A percentile compares a stretch with the other conserved stretches of the same genome.
phyloP scores from a whole-genome alignment of 805 yeast species.

The Wickerhamiella vanderwaltii region DNA sequence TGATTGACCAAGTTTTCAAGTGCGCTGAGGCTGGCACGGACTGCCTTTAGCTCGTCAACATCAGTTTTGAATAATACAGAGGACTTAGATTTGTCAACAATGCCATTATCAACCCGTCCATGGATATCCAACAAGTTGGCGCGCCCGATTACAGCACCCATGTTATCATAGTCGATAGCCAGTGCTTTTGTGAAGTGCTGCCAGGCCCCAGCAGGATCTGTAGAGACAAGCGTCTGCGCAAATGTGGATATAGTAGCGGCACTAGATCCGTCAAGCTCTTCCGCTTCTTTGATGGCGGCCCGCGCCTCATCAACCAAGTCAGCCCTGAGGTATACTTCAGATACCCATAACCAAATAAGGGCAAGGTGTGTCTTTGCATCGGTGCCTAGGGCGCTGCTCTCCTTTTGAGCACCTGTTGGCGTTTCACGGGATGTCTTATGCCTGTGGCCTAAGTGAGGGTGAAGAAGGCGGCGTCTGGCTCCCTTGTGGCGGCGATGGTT shows the following conservation, averaged over 20 bases:
- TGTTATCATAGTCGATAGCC: conserved; percentile 14
- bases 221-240: conserved; percentile 10
- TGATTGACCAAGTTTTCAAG: conserved; percentile 18
- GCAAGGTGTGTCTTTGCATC: conserved; percentile 7
- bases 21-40: conserved; percentile 9
- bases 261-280: conserved; percentile 35
- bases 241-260: conserved; percentile 29
- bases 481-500: not conserved
- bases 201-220: conserved; percentile 15
- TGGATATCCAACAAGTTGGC: conserved; percentile 11
- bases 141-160: conserved; percentile 18
- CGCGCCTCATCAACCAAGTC: conserved; percentile 49
- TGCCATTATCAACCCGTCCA: not conserved
- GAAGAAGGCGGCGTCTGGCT: not conserved
- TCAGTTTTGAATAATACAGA: conserved; percentile 6
- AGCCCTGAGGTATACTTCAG: conserved; percentile 48
- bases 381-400: not conserved
- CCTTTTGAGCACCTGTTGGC: not conserved
- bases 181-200: conserved; percentile 15
- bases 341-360: conserved; percentile 61
- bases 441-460: not conserved
- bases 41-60: conserved; percentile 7
- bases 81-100: not conserved
- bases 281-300: conserved; percentile 64
- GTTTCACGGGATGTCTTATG: not conserved